Base-by-base conservation (phyloP, 768 basidiomycete genomes). In the Exsudoporus frostii region DNA sequence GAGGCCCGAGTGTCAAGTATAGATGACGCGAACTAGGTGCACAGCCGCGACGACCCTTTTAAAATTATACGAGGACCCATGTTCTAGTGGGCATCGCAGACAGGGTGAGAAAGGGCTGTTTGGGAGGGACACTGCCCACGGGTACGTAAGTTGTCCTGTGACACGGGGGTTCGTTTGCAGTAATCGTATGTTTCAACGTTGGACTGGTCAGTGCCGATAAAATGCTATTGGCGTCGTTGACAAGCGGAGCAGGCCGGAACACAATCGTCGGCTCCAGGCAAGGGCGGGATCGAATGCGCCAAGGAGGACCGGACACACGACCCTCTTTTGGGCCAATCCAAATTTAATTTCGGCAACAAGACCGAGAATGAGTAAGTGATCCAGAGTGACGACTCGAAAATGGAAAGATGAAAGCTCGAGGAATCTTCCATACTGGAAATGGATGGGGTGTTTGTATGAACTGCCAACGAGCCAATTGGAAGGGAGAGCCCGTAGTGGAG, bases 381-480 rank as follows among this genome's bases (percentile, higher is more conserved):
- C 33, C 38, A 54, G 42, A 45, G 48, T 24, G 60, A 37, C 19
- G 8, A 10, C 45, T 40, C 38, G 36, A 48, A 57, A 56, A 62
- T 53, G 54, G 61, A 51, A 64, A 45, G 27, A 49, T 48, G 50
- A 40, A 54, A 57, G 48, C n/a, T 46, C 51, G 62, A 51, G 41
- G 51, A 41, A 50, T 19, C 7, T 45, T 60, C 42, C 46, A 47
- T 64, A 54, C 54, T 57, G 17, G 40, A 56, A 51, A 51, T 32
- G 52, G 58, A 48, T 19, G 51, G n/a, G 27, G 45, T 4, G 37
- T 48, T n/a, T 32, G 45, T 47, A n/a, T 22, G 48, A 43, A 7
- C 34, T 10, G 25, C 24, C 38, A 42, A 42, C n/a, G 14, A 25
- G 44, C 11, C 33, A 27, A 36, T 37, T 50, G 34, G 43, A 32